A percentile compares a stretch with the other conserved stretches of the same genome.
Conservation (phyloP, 2,329 filamentous ascomycete species). For the Penicillium frequentans region DNA sequence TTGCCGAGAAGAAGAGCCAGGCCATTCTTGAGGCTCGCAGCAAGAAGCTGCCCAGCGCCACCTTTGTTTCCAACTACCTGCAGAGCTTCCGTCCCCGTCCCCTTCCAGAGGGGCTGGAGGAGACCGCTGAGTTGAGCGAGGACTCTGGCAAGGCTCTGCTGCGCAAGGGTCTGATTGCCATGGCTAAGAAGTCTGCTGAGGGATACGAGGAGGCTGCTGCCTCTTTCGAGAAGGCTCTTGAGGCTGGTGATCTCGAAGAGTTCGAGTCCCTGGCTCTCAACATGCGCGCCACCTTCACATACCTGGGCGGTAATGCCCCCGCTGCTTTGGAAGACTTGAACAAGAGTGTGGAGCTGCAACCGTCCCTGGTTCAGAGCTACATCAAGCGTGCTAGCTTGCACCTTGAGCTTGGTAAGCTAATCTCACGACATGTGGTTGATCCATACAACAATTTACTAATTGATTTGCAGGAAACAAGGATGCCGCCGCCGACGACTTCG, state of each 20-base stretch:
- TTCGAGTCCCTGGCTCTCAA: conserved; percentile 92
- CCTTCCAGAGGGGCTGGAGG: conserved; percentile 78
- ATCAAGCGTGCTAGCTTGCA: conserved; percentile 99
- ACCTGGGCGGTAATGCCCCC: conserved; percentile 83
- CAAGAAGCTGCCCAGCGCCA: conserved; percentile 89
- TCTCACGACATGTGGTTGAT: not conserved
- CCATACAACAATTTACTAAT: not conserved
- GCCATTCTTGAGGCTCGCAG: conserved; percentile 77
- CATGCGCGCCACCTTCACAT: conserved; percentile 93
- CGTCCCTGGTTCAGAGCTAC: conserved; percentile 88
- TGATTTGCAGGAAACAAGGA: conserved; percentile 68
- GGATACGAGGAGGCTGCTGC: conserved; percentile 85
- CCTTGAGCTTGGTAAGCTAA: conserved; percentile 75
- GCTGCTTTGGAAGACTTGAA: conserved; percentile 82
- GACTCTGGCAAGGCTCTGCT: conserved; percentile 82
- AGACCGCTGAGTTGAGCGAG: conserved; percentile 73
- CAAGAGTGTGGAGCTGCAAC: conserved; percentile 89
- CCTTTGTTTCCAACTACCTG: conserved; percentile 97
- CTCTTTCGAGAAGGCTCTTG: conserved; percentile 84
- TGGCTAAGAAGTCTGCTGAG: conserved; percentile 84
- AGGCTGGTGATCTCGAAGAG: conserved; percentile 75
- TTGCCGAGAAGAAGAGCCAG: conserved; percentile 91
- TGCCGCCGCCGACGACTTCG: conserved; percentile 85
- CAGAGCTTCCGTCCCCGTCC: conserved; percentile 91
- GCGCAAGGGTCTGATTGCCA: conserved; percentile 75